Evolutionary conservation across 768 basidiomycete genomes (phyloP).

Genomic region (Termitomyces sp.): DNA sequence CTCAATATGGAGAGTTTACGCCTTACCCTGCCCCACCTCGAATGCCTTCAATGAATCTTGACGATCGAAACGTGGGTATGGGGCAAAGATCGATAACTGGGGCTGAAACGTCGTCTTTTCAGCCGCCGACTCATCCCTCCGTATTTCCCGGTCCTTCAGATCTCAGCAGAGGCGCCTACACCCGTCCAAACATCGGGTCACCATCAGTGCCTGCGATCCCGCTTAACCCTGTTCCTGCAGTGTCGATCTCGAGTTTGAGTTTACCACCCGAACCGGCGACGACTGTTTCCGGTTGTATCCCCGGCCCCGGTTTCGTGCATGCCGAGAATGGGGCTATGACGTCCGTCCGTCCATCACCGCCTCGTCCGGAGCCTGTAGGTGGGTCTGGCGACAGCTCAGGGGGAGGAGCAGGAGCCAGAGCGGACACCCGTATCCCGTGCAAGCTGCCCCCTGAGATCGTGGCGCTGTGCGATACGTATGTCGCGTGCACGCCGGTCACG

Average conservation of each 20-base stretch:
- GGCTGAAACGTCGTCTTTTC: neutral
- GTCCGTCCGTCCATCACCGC: neutral
- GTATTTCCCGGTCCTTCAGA: neutral
- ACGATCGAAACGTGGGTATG: neutral
- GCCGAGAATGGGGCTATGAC: neutral
- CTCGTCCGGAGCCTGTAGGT: neutral
- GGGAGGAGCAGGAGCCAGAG: too few relatives aligned
- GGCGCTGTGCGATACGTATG: conserved; percentile 34
- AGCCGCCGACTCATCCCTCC: neutral
- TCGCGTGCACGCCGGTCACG: conserved; percentile 31
- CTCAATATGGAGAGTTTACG: neutral
- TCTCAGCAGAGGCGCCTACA: neutral
- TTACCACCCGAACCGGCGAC: neutral
- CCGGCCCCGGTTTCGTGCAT: neutral
- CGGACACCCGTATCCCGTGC: conserved; percentile 15
- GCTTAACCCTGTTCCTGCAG: neutral
- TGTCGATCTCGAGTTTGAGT: neutral
- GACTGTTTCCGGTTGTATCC: neutral
- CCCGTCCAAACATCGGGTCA: neutral
- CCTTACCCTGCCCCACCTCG: neutral
- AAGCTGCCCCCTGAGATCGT: conserved; percentile 37
- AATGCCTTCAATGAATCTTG: neutral
- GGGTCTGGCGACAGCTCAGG: neutral
- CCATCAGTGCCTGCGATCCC: neutral
- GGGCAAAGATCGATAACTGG: neutral